These are phyloP conservation scores for Thalassiosira livingstoniorum DNA, from an alignment of 352 stramenopile species.

Conservation along the genomic window DNA sequence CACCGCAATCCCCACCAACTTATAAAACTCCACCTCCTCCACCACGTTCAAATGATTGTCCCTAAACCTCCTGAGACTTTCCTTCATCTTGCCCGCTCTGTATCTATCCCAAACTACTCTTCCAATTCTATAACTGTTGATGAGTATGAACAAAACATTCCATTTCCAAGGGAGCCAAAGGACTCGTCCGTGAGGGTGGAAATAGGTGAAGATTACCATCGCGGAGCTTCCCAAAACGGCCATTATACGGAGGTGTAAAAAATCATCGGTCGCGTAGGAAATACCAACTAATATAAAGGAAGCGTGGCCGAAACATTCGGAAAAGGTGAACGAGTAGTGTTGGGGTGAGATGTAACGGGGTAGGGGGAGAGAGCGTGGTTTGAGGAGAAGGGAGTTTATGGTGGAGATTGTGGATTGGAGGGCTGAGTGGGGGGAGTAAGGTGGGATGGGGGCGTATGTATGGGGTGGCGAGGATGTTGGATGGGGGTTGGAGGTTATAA, in stretches of 20 bases:
- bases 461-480: too few relatives aligned
- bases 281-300: slow-evolving; percentile 79
- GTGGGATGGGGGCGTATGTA: too few relatives aligned
- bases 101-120: slow-evolving; percentile 65
- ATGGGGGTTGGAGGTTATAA: too few relatives aligned
- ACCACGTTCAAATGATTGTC: slow-evolving; percentile 76
- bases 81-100: slow-evolving; percentile 52
- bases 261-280: slow-evolving; percentile 78
- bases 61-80: slow-evolving; percentile 60
- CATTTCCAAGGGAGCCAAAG: slow-evolving; percentile 83
- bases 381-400: slow-evolving; percentile 40
- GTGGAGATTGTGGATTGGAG: slow-evolving; percentile 8
- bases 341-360: slow-evolving; percentile 75
- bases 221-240: slow-evolving; percentile 66
- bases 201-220: slow-evolving; percentile 85
- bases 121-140: slow-evolving; percentile 78
- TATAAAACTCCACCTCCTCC: slow-evolving; percentile 71
- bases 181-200: slow-evolving; percentile 80
- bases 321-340: slow-evolving; percentile 69
- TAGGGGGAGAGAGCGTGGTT: slow-evolving; percentile 69
- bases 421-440: neutral
- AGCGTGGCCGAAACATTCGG: slow-evolving; percentile 74
- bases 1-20: slow-evolving; percentile 53
- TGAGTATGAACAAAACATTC: slow-evolving; percentile 82
- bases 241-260: slow-evolving; percentile 75